Evolutionary conservation across 2,329 filamentous ascomycete genomes (phyloP), one percentile per base, ranked within the genome.

Genomic region (Aureobasidium sp.): DNA sequence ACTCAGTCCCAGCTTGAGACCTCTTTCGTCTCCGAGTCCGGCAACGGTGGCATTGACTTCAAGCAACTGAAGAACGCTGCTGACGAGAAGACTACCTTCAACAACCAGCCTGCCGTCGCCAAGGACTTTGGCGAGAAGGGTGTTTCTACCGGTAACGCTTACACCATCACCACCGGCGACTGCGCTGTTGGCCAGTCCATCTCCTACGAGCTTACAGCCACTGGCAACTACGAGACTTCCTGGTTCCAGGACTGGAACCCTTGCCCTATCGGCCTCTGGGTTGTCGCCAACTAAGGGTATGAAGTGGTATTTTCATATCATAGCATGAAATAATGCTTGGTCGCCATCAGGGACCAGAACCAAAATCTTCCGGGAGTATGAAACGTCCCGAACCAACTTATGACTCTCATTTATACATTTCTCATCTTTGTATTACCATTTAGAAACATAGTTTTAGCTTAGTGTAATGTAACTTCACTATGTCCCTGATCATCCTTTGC

Each of bases 1-100:
- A 67, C 76, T 50, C 72, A 82, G 63, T 68, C 76, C n/a, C 73
- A 85, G 37, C 80, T 87, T n/a, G 73, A 83, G 72, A 85, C 84
- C 1, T 85, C 84, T 0, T 76, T 77, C n/a, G 86, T 77, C 72
- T 80, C 74, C 27, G 82, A 81, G 68, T 81, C 76, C 30, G 79
- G 83, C 72, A 82, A 64, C 67, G 76, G 25, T 72, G 85, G 41
- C 80, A 68, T 76, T 44, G 59, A 29, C 7, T 67, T 74, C 54
- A 55, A 62, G n/a, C 70, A 74, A 66, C 77, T 88, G 34, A 70
- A 72, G 53, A 68, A 66, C 2, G 69, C 76, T 41, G 84, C 81
- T 9, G 78, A 64, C 37, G 61, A 73, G 62, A 66, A 68, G 44
- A 86, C 85, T 1, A 82, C 80, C 48, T 36, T 61, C 59, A 36